Evolutionary conservation across 306 rosid genomes (phyloP).

Genomic region (Trifolium fragiferum): DNA sequence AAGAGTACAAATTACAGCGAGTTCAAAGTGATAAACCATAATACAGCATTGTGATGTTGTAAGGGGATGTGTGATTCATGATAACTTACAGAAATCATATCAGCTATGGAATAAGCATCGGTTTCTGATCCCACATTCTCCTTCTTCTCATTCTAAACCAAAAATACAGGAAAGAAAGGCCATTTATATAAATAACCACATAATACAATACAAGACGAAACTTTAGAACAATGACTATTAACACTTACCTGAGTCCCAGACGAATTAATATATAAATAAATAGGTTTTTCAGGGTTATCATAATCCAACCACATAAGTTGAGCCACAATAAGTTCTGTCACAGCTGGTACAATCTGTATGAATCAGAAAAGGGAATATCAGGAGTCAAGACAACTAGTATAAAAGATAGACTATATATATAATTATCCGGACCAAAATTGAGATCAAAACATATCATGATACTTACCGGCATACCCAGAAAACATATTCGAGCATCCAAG

Average conservation of each 20-base stretch:
- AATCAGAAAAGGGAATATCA: constrained; percentile 40
- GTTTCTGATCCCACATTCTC: constrained; percentile 90
- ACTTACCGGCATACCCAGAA: constrained; percentile 95
- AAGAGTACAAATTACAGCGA: constrained; percentile 17
- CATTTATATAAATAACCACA: constrained; percentile 38
- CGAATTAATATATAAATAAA: constrained; percentile 88
- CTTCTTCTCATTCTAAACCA: constrained; percentile 72
- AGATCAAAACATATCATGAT: constrained; percentile 31
- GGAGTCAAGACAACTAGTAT: constrained; percentile 20
- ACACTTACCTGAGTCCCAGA: constrained; percentile 82
- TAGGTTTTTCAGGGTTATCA: constrained; percentile 80
- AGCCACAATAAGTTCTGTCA: constrained; percentile 91
- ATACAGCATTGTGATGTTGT: constrained; percentile 10
- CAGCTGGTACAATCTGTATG: constrained; percentile 89
- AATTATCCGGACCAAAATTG: background rate
- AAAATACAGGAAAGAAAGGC: constrained; percentile 39
- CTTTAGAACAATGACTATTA: constrained; percentile 27
- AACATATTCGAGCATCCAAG: constrained; percentile 84
- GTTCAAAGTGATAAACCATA: constrained; percentile 32
- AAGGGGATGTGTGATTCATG: constrained; percentile 9
- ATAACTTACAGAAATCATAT: constrained; percentile 82
- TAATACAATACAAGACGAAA: background rate
- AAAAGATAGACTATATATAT: background rate
- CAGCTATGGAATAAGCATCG: constrained; percentile 92
- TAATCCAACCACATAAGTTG: constrained; percentile 95